These are phyloP conservation scores for Boletellus ananiceps DNA, from an alignment of 768 basidiomycete genomes.

Conservation along the genomic window DNA sequence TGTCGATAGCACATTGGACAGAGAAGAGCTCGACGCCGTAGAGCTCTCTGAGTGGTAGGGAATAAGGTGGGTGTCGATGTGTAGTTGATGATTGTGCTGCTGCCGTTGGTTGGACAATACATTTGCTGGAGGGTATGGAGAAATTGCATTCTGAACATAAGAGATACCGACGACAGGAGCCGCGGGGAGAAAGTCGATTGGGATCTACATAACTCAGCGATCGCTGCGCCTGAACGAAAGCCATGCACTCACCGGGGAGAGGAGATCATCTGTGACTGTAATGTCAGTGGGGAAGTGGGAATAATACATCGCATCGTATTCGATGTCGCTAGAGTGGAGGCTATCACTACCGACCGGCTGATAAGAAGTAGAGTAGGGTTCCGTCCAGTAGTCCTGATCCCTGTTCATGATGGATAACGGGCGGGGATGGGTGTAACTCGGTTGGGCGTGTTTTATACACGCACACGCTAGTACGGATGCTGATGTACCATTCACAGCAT, in stretches of 20 bases:
- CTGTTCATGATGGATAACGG: constrained; percentile 13
- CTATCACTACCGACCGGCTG: background rate
- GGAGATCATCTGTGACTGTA: background rate
- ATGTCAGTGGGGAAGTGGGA: background rate
- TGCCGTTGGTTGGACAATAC: constrained; percentile 2
- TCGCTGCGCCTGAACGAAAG: background rate
- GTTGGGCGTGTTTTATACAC: constrained; percentile 12
- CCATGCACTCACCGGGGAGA: constrained; percentile 12
- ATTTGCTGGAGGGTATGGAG: background rate
- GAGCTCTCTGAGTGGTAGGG: constrained; percentile 9
- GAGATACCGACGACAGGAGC: background rate
- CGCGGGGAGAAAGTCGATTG: background rate
- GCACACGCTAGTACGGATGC: background rate
- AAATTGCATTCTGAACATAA: background rate
- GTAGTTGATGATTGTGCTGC: constrained; percentile 11
- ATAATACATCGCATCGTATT: background rate
- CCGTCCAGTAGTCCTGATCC: constrained; percentile 2
- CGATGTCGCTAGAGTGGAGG: background rate
- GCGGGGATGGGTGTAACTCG: background rate
- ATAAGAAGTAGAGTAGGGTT: constrained; percentile 3
- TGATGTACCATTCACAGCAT: constrained; percentile 17
- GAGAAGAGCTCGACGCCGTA: constrained; percentile 13
- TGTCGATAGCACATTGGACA: constrained; percentile 4
- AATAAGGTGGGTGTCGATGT: constrained; percentile 18
- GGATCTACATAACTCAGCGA: constrained; percentile 10